phyloP scores from a whole-genome alignment of 257 asterid species.

The Solanum paucissectum region DNA sequence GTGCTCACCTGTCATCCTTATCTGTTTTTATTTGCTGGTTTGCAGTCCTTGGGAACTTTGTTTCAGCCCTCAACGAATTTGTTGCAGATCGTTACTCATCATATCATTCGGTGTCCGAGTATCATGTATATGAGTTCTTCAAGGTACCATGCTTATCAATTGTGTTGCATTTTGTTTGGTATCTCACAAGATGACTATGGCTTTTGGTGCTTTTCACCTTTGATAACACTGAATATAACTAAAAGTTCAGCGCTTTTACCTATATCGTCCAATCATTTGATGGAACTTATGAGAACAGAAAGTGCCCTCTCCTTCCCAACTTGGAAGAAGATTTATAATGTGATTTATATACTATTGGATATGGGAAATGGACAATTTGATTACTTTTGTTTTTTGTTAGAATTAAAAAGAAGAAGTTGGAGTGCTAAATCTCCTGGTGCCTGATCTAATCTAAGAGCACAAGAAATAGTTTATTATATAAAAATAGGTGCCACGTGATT shows the following conservation, averaged over 20 bases:
- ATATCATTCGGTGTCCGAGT: constrained; percentile 64
- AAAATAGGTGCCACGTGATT: not conserved
- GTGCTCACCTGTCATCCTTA: not conserved
- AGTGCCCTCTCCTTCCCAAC: not conserved
- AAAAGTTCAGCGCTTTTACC: not conserved
- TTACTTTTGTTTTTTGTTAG: not conserved
- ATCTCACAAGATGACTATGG: not conserved
- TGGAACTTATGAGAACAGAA: not conserved
- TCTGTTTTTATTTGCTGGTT: not conserved
- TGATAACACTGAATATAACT: not conserved
- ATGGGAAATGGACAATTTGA: not conserved
- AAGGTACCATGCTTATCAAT: constrained; percentile 40
- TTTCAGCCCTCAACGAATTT: constrained; percentile 80
- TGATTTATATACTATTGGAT: not conserved
- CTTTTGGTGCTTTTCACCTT: not conserved
- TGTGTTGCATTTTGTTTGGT: not conserved
- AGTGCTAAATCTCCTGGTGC: not conserved
- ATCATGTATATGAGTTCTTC: constrained; percentile 85
- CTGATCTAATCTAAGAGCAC: not conserved
- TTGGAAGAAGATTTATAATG: not conserved
- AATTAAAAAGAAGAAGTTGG: not conserved
- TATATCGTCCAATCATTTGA: not conserved
- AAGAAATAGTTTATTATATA: not conserved
- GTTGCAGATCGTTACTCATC: constrained; percentile 65
- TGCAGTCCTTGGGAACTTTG: constrained; percentile 96